Evolutionary conservation across 148 eudicot genomes (phyloP), one percentile per base, ranked within the genome.

Genomic region (Rhododendron molle): DNA sequence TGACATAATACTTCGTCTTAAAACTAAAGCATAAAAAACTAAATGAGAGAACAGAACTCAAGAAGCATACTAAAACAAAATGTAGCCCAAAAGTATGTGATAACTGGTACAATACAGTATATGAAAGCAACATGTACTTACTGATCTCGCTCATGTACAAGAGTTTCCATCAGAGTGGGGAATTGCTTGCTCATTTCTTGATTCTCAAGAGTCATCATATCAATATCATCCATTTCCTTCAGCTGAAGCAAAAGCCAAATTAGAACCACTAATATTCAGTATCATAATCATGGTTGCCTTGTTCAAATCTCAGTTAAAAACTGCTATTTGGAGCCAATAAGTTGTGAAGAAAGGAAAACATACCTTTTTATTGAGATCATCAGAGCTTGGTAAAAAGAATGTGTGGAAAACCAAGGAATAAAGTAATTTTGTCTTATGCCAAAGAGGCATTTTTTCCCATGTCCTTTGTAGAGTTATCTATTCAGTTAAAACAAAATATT

Each of bases 131-230:
- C 1, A 0, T 40, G 44, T 40, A 40, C 44, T 40, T 40, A 40
- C 44, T 40, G 44, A 40, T 40, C 44, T 40, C 44, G 91, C 85
- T 97, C 99, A 86, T 91, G 92, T 79, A 97, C 99, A 79, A 97
- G 96, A 82, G 98, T 97, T 90, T 95, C 95, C 99, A 95, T 92
- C 15, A 97, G 83, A 83, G 98, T 94, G 5, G 99, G 99, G 82
- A 93, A 94, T 71, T 92, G 87, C 90, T 95, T 97, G 92, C 98
- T 97, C 96, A 97, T 91, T 90, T 97, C 98, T 93, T 95, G 94
- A 88, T 94, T 93, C 86, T 93, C 94, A 46, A 95, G 96, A 65
- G 99, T 97, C 89, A 97, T 81, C 99, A 97, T 94, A 87, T 97
- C 99, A 78, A 85, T 91, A 85, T 97, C 98, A 88, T 95, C 90